phyloP scores from a whole-genome alignment of 305 asterid genomes.

The Fraxinus dipetala region DNA sequence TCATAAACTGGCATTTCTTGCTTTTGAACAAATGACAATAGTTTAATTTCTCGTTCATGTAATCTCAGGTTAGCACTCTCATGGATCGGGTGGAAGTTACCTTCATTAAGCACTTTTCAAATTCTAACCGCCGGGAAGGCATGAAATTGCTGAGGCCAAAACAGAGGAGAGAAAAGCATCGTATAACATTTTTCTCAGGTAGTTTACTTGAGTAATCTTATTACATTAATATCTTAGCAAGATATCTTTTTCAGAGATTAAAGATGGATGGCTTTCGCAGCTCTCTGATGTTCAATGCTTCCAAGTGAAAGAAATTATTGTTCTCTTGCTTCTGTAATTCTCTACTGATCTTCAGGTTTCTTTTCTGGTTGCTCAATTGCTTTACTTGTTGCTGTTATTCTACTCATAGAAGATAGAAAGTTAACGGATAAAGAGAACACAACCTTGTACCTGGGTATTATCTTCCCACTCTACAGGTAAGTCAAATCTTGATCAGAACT shows the following conservation, averaged over 20 bases:
- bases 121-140: constrained; percentile 60
- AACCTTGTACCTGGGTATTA: constrained; percentile 45
- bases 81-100: constrained; percentile 60
- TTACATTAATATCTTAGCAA: neutral
- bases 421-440: constrained; percentile 39
- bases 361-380: constrained; percentile 75
- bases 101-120: constrained; percentile 57
- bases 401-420: constrained; percentile 49
- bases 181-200: constrained; percentile 65
- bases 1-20: neutral
- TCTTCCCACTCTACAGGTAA: constrained; percentile 79
- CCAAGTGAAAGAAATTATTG: neutral
- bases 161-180: constrained; percentile 54
- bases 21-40: constrained; percentile 6
- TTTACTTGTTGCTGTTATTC: constrained; percentile 52
- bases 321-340: constrained; percentile 16
- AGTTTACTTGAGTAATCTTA: constrained; percentile 17
- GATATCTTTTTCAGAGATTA: constrained; percentile 8
- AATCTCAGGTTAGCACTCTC: constrained; percentile 53
- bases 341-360: constrained; percentile 48
- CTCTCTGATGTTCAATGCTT: constrained; percentile 12
- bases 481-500: neutral
- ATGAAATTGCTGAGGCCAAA: constrained; percentile 77
- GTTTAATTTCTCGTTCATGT: constrained; percentile 9
- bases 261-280: neutral